Conservation (phyloP, 2,329 filamentous ascomycete genomes). For the Aureobasidium sp. region DNA sequence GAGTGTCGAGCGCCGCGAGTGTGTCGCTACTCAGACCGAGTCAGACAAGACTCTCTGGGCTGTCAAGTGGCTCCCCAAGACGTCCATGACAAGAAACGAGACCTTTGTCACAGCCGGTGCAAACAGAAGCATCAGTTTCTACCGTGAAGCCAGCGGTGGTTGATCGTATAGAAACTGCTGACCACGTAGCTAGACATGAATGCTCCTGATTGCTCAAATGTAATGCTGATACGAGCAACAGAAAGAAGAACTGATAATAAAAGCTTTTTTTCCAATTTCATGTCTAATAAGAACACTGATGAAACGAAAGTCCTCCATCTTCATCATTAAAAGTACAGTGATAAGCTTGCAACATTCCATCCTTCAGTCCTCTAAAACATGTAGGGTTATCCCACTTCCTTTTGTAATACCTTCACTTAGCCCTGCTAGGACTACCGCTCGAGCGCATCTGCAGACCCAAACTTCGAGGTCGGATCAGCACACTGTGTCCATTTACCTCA, state of each 20-base stretch:
- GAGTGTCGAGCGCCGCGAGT: conserved; percentile 74
- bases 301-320: conserved; percentile 4
- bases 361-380: neutral
- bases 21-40: conserved; percentile 90
- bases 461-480: conserved; percentile 22
- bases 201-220: neutral
- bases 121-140: conserved; percentile 69
- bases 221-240: neutral
- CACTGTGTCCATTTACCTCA: conserved; percentile 26
- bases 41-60: conserved; percentile 78
- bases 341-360: neutral
- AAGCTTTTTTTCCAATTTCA: conserved; percentile 8
- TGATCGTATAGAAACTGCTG: conserved; percentile 24
- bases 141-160: conserved; percentile 70
- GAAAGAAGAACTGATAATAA: neutral
- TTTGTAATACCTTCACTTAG: neutral
- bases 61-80: conserved; percentile 73
- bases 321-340: conserved; percentile 5
- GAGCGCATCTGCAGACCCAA: conserved; percentile 10
- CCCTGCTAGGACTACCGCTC: conserved; percentile 9
- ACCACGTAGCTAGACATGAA: neutral
- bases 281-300: conserved; percentile 6
- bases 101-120: conserved; percentile 73
- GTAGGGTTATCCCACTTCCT: neutral
- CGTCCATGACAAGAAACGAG: conserved; percentile 46